Conservation (phyloP, 1,139 yeast species). For the Eremothecium sinecaudum region DNA sequence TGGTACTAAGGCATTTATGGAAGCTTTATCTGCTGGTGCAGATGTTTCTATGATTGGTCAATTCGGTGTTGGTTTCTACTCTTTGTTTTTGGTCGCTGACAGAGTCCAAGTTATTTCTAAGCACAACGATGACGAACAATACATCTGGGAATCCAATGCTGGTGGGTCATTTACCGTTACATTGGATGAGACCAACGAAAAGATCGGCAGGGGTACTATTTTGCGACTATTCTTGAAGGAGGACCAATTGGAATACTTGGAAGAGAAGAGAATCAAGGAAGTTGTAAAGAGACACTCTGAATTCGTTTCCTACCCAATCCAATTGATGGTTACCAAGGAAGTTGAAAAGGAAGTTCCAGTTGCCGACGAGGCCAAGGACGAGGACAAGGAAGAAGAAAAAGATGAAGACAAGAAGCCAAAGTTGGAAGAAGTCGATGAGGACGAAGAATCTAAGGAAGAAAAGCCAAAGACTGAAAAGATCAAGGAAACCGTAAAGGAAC, state of each 20-base stretch:
- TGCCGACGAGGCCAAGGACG: slow-evolving; percentile 54
- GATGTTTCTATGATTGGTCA: slow-evolving; percentile 99
- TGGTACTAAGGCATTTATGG: slow-evolving; percentile 99
- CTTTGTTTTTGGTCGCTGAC: slow-evolving; percentile 98
- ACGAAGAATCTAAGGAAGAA: slow-evolving; percentile 55
- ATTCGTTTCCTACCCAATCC: slow-evolving; percentile 98
- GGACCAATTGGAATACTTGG: slow-evolving; percentile 97
- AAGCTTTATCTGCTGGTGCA: slow-evolving; percentile 98
- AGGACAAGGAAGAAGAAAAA: slow-evolving; percentile 45
- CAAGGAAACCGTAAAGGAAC: slow-evolving; percentile 78
- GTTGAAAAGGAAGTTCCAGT: slow-evolving; percentile 91
- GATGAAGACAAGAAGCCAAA: slow-evolving; percentile 58
- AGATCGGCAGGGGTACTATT: slow-evolving; percentile 88
- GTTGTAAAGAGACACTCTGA: slow-evolving; percentile 99
- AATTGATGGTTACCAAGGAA: slow-evolving; percentile 96
- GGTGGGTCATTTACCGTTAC: slow-evolving; percentile 99
- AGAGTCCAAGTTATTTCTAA: slow-evolving; percentile 97
- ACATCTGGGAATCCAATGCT: slow-evolving; percentile 99
- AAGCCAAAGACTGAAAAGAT: slow-evolving; percentile 53
- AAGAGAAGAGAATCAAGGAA: slow-evolving; percentile 98
- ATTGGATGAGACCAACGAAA: slow-evolving; percentile 78
- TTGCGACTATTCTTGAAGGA: slow-evolving; percentile 96
- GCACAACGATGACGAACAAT: slow-evolving; percentile 98
- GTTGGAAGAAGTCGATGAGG: slow-evolving; percentile 59
- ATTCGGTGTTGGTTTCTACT: slow-evolving; percentile 99